Evolutionary conservation across 2,329 filamentous ascomycete genomes (phyloP).

Genomic region (Aspergillus sp.): DNA sequence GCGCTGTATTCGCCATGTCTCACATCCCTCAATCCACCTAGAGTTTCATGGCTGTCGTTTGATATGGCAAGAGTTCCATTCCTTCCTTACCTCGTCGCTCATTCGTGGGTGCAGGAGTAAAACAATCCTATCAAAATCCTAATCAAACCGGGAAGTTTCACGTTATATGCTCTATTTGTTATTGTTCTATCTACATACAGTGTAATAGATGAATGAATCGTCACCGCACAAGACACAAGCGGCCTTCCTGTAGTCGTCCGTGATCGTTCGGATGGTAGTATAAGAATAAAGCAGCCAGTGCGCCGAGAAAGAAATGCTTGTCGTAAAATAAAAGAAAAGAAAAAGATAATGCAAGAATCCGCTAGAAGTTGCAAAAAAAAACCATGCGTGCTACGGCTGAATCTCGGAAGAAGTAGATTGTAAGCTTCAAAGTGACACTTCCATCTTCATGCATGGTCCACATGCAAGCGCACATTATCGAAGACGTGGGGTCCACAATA

Average conservation of each 20-base stretch:
- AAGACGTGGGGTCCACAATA: neutral
- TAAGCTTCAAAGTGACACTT: neutral
- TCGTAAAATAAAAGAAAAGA: neutral
- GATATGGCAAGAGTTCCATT: constrained; percentile 1
- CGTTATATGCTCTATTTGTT: constrained; percentile 3
- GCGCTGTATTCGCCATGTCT: constrained; percentile 9
- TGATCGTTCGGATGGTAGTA: neutral
- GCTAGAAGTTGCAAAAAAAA: neutral
- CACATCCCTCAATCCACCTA: constrained; percentile 4
- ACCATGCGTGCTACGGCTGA: neutral
- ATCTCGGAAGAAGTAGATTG: neutral
- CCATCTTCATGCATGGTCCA: neutral
- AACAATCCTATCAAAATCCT: neutral
- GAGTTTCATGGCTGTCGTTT: neutral
- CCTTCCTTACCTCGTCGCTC: neutral
- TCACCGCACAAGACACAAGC: neutral
- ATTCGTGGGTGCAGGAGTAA: neutral
- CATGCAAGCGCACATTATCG: neutral
- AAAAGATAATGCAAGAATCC: neutral
- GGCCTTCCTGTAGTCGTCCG: neutral
- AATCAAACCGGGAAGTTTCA: neutral
- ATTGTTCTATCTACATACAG: neutral
- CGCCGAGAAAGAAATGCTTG: constrained; percentile 10
- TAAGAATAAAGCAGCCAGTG: neutral
- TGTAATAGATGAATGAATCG: constrained; percentile 3